phyloP scores from a whole-genome alignment of 176 grass and related monocot genomes.

The Calamus simplicifolius region DNA sequence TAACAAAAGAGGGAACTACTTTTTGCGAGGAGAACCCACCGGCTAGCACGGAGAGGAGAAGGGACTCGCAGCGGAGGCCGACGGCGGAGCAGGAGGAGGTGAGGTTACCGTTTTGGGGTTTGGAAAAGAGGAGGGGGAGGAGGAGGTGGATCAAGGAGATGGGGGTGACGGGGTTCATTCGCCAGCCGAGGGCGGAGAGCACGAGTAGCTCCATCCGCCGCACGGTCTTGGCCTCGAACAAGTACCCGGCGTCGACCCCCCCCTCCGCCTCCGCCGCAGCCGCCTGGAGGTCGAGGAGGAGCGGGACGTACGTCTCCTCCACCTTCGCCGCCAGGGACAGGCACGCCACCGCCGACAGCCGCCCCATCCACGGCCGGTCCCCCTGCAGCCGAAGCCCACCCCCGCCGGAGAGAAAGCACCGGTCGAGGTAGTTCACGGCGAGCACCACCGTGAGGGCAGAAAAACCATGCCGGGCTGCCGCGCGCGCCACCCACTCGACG shows the following conservation, averaged over 20 bases:
- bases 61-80: slow-evolving; percentile 22
- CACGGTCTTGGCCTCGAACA: slow-evolving; percentile 15
- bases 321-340: slow-evolving; percentile 13
- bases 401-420: slow-evolving; percentile 7
- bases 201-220: slow-evolving; percentile 13
- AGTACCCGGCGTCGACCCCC: not conserved
- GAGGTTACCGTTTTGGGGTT: not conserved
- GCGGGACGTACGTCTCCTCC: slow-evolving; percentile 4
- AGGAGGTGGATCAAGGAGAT: slow-evolving; percentile 11
- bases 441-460: slow-evolving; percentile 8
- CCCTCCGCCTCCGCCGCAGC: no score
- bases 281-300: no score
- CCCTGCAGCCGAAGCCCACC: not conserved
- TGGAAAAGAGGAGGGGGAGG: slow-evolving; percentile 6
- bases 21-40: slow-evolving; percentile 31
- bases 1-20: not conserved
- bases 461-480: slow-evolving; percentile 5
- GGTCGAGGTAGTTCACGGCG: slow-evolving; percentile 15
- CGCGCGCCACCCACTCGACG: slow-evolving; percentile 2
- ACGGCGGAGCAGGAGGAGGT: not conserved
- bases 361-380: slow-evolving; percentile 6
- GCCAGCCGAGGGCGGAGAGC: slow-evolving; percentile 19
- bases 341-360: slow-evolving; percentile 5
- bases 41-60: slow-evolving; percentile 39
- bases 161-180: slow-evolving; percentile 14